Base-by-base conservation (phyloP, 2,329 filamentous ascomycete species). In the Chaetomiaceae sp. region DNA sequence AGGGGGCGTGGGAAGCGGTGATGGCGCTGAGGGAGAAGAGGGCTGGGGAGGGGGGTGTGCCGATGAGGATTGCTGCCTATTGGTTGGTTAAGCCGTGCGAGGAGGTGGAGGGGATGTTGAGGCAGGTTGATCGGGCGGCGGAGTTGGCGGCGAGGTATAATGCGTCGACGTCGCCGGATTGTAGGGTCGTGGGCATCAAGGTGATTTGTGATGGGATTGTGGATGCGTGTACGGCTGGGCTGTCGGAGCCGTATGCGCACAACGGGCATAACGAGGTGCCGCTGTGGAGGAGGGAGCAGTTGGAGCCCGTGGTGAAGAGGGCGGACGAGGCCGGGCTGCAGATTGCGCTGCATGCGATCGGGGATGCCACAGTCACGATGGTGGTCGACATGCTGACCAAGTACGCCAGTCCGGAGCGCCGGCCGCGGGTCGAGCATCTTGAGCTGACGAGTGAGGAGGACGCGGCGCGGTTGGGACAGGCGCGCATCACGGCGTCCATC, bases 361-460 rank as follows among this genome's bases (percentile, higher is more conserved):
- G 82, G 35, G 81, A 86, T 59, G 68, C 69, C 16, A 80, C 82
- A 1, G 70, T 84, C 23, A 69, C 66, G 34, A 77, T 76, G 55
- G 81, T 79, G 7, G 73, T 85, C 51, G 75, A 85, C 56, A 73
- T 73, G 0, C 70, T 86, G 14, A 76, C 66, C 17, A 65, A 59
- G 52, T 69, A 66, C 44, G 70, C 66, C 0, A 67, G 66, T 54
- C 70, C 73, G 0, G 70, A 68, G 0, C 72, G 74, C 7, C 73
- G 82, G 2, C 82, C 83, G 44, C 73, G 82, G 14, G 81, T 86
- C 56, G 82, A 86, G 65, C 82, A 86, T 60, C 68, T 86, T 3
- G 82, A 86, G 62, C 70, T 86, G 25, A 71, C 81, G 0, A 73
- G 72, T 0, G 69, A 71, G 0, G 68, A 71, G 50, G 82, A 85